Evolutionary conservation across 495 filamentous ascomycete species (phyloP).

Genomic region (Hypoxylon lienhwacheense): DNA sequence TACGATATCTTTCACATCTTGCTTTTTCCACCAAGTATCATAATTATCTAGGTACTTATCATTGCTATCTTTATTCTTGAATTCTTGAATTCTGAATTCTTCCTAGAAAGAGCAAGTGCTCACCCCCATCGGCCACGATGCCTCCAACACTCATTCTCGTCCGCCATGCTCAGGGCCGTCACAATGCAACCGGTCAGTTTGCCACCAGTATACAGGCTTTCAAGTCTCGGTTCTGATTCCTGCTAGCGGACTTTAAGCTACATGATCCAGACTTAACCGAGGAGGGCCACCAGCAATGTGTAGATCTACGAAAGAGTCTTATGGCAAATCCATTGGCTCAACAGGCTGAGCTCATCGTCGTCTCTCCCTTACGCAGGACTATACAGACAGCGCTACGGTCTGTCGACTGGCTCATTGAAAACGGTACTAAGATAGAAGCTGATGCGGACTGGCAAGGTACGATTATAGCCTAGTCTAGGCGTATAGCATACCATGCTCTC

Average conservation of each 20-base stretch:
- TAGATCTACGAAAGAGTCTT: slow-evolving; percentile 49
- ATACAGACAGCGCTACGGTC: slow-evolving; percentile 57
- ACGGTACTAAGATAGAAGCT: slow-evolving; percentile 54
- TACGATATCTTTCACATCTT: no score
- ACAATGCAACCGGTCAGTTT: slow-evolving; percentile 53
- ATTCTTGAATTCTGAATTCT: no score
- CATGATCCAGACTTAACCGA: slow-evolving; percentile 59
- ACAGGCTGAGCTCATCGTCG: slow-evolving; percentile 58
- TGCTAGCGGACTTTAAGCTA: slow-evolving; percentile 52
- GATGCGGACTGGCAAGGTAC: slow-evolving; percentile 58
- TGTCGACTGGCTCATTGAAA: slow-evolving; percentile 55
- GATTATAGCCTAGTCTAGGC: not conserved
- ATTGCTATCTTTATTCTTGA: no score
- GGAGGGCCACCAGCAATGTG: slow-evolving; percentile 57
- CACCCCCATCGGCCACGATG: slow-evolving; percentile 44
- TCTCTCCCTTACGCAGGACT: slow-evolving; percentile 61
- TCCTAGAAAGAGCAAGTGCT: no score
- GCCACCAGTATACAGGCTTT: not conserved
- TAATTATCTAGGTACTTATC: no score
- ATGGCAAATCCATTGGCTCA: slow-evolving; percentile 49
- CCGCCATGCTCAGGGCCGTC: slow-evolving; percentile 60
- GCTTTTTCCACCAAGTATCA: no score
- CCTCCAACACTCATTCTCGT: slow-evolving; percentile 62
- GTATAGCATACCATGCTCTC: not conserved
- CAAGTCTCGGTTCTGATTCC: slow-evolving; percentile 25